Conservation (phyloP, 345 rosid species). For the Salix caprea region DNA sequence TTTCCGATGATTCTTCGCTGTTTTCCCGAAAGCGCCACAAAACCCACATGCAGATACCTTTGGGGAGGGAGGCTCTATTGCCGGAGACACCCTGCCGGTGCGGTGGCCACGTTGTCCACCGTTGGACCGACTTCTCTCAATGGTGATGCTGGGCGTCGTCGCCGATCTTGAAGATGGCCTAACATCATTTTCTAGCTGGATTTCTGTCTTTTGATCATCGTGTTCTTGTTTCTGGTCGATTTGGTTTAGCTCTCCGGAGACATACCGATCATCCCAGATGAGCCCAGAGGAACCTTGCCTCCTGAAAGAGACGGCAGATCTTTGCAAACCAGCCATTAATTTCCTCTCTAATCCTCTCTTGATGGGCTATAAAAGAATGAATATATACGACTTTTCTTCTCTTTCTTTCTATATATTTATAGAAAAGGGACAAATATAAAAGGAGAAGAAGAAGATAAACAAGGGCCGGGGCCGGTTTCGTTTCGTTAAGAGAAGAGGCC, state of each 20-base stretch:
- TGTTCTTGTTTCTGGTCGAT: constrained; percentile 20
- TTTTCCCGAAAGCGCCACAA: constrained; percentile 57
- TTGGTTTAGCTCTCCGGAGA: constrained; percentile 54
- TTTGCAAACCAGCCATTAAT: constrained; percentile 75
- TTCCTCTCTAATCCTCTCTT: constrained; percentile 7
- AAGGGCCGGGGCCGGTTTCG: background rate
- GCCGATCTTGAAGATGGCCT: constrained; percentile 32
- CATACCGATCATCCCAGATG: constrained; percentile 71
- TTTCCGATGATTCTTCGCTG: constrained; percentile 40
- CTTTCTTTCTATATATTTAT: background rate
- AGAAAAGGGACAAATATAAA: background rate
- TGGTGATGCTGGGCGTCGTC: constrained; percentile 19
- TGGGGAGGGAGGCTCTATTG: constrained; percentile 90
- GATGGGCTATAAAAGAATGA: background rate
- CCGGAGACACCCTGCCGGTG: constrained; percentile 76
- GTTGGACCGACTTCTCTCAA: constrained; percentile 77
- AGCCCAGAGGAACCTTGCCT: constrained; percentile 94
- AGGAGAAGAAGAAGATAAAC: background rate
- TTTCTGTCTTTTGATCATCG: constrained; percentile 21
- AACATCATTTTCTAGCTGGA: constrained; percentile 30
- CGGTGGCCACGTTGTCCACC: constrained; percentile 73
- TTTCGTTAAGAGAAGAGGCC: constrained; percentile 7
- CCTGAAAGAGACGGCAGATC: constrained; percentile 83
- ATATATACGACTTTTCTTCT: background rate
- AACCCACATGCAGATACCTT: constrained; percentile 78